Evolutionary conservation across 2,329 filamentous ascomycete species (phyloP), one percentile per base, ranked within the genome.

Genomic region (Arthrinium puccinioides): DNA sequence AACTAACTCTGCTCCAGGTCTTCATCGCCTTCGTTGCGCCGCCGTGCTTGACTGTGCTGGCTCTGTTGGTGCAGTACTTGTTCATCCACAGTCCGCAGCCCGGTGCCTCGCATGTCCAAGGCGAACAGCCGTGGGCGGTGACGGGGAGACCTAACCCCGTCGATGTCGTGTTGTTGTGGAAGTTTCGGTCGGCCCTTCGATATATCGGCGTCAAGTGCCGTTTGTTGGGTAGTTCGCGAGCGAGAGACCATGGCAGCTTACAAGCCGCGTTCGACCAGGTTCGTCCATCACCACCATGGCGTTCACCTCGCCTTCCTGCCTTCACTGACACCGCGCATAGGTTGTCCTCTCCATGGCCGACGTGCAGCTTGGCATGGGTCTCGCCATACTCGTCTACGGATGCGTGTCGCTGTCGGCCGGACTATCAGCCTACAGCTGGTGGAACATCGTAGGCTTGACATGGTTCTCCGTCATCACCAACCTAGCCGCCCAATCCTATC

Each of bases 401-500:
- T 49, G 45, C 32, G 27, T 28, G 11, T 43, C 49, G 9, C 36
- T 53, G 14, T 21, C 40, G 9, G 37, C 41, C 19, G 49, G 44
- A 21, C 26, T 51, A 19, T 49, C 49, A 10, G 47, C 47, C 20
- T 51, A 49, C 34, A 39, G 45, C 36, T 53, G 50, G 50, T 53
- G 50, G 50, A 42, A 48, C 15, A 43, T 48, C 14, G 40, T 51
- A 16, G 50, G 49, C 27, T 38, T 53, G 13, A 42, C 39, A 36
- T 53, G 50, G 50, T 49, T 49, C 40, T 46, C 50, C 19, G 43
- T 49, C 37, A 40, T 49, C 14, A 47, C 50, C 20, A 51, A 51
- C 37, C 39, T 53, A 10, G 44, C 48, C 32, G 44, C 47, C 11
- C 38, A 41, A 23, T 45, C 43, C 8, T 50, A 42, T 29, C 35